A percentile compares a stretch with the other conserved stretches of the same genome.
These are phyloP conservation scores for Stylosanthes scabra DNA, from an alignment of 331 rosid species.

Conservation along the genomic window DNA sequence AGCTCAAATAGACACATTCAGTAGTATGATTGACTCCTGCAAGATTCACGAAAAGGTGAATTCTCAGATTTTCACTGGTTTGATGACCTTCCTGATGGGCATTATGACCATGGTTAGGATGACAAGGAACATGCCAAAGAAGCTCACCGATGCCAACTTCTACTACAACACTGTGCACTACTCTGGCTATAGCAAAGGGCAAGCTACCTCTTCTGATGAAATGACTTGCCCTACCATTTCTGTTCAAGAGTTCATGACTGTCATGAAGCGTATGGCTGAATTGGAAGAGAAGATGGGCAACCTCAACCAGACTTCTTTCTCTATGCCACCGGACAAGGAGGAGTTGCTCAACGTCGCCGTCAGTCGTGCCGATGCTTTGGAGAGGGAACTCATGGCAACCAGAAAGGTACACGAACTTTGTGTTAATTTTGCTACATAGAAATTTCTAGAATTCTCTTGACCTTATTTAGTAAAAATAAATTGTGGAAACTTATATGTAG, in stretches of 20 bases:
- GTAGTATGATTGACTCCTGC: slow-evolving; percentile 45
- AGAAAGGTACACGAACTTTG: slow-evolving; percentile 58
- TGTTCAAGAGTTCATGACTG: slow-evolving; percentile 61
- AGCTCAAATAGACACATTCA: slow-evolving; percentile 44
- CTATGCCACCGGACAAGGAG: slow-evolving; percentile 83
- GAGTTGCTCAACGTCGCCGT: slow-evolving; percentile 68
- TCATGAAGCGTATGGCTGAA: slow-evolving; percentile 89
- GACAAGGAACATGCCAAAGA: slow-evolving; percentile 79
- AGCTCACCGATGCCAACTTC: slow-evolving; percentile 75
- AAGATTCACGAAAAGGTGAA: slow-evolving; percentile 58
- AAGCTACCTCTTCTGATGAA: slow-evolving; percentile 29
- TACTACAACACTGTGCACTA: slow-evolving; percentile 54
- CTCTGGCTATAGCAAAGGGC: slow-evolving; percentile 31
- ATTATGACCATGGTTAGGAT: slow-evolving; percentile 77
- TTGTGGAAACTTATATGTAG: neutral
- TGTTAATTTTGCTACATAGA: neutral
- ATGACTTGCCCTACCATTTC: slow-evolving; percentile 54
- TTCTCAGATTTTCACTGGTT: slow-evolving; percentile 64
- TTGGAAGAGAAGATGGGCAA: slow-evolving; percentile 74
- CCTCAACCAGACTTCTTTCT: slow-evolving; percentile 47
- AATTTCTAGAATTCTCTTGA: too few species aligned
- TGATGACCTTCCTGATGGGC: slow-evolving; percentile 86
- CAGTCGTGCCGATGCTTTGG: slow-evolving; percentile 62
- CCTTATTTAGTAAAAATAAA: too few species aligned
- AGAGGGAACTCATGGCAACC: slow-evolving; percentile 73